Conservation (phyloP, 2,329 filamentous ascomycete species). For the Zelopaecilomyces penicillatus region DNA sequence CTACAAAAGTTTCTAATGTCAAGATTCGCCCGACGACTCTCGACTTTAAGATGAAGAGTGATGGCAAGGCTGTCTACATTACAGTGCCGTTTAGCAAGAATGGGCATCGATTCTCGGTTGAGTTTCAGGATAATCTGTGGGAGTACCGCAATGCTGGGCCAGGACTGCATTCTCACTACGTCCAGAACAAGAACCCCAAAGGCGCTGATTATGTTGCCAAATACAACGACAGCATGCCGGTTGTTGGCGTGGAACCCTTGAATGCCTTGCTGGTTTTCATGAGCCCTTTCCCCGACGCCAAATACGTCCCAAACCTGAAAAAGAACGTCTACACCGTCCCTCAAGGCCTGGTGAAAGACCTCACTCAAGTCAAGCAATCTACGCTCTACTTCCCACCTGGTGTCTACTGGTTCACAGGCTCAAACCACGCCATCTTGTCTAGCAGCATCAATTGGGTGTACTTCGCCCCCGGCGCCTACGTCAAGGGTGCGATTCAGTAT, state of each 20-base stretch:
- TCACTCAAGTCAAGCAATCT: slow-evolving; percentile 11
- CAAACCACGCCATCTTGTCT: slow-evolving; percentile 13
- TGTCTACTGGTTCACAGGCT: slow-evolving; percentile 22
- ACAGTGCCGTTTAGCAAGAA: slow-evolving; percentile 17
- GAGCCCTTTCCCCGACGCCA: slow-evolving; percentile 18
- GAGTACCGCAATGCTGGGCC: slow-evolving; percentile 14
- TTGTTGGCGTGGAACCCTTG: slow-evolving; percentile 20
- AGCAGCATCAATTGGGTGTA: slow-evolving; percentile 18
- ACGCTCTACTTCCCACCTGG: slow-evolving; percentile 21
- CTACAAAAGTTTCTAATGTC: slow-evolving; percentile 14
- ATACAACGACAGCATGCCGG: slow-evolving; percentile 10
- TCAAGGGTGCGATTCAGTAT: slow-evolving; percentile 29
- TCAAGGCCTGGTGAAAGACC: slow-evolving; percentile 7
- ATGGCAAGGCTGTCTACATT: slow-evolving; percentile 16
- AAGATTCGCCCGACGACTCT: slow-evolving; percentile 21
- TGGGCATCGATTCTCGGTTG: slow-evolving; percentile 23
- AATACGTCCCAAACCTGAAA: slow-evolving; percentile 9
- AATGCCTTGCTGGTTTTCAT: slow-evolving; percentile 24
- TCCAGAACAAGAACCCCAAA: no score
- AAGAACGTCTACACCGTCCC: slow-evolving; percentile 5
- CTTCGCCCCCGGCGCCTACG: slow-evolving; percentile 24
- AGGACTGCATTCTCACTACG: no score
- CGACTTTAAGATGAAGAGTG: slow-evolving; percentile 12
- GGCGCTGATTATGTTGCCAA: slow-evolving; percentile 13
- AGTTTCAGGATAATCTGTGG: slow-evolving; percentile 23